phyloP scores from a whole-genome alignment of 352 stramenopile genomes.

The Phytophthora capsici region DNA sequence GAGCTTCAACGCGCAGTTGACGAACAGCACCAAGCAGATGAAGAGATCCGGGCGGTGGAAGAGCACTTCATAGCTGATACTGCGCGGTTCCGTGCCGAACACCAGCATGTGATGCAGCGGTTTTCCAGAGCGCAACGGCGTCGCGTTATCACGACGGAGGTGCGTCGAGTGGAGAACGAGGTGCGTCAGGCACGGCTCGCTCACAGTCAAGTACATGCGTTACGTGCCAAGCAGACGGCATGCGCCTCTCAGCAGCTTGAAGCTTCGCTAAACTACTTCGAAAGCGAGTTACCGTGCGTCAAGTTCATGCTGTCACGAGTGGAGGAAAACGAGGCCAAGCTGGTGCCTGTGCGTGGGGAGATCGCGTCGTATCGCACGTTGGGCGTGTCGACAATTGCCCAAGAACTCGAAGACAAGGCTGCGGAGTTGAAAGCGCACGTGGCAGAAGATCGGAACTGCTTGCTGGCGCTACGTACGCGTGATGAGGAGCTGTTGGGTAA shows the following conservation, averaged over 20 bases:
- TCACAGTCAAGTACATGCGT: slow-evolving; percentile 48
- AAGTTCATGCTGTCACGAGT: slow-evolving; percentile 83
- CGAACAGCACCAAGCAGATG: slow-evolving; percentile 50
- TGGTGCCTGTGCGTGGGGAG: slow-evolving; percentile 50
- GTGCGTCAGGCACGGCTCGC: slow-evolving; percentile 46
- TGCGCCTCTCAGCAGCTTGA: slow-evolving; percentile 71
- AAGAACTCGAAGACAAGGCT: slow-evolving; percentile 60
- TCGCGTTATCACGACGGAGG: slow-evolving; percentile 44
- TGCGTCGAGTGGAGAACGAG: slow-evolving; percentile 42
- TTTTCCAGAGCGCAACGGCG: slow-evolving; percentile 46
- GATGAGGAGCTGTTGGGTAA: slow-evolving; percentile 57
- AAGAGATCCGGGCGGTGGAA: slow-evolving; percentile 55
- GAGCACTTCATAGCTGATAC: slow-evolving; percentile 54
- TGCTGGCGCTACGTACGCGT: slow-evolving; percentile 51
- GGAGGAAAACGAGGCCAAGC: slow-evolving; percentile 47
- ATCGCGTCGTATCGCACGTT: slow-evolving; percentile 58
- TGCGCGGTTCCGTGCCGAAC: slow-evolving; percentile 50
- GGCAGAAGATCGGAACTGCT: slow-evolving; percentile 55
- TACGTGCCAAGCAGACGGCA: slow-evolving; percentile 53
- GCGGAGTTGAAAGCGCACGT: slow-evolving; percentile 44
- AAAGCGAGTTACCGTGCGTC: slow-evolving; percentile 75
- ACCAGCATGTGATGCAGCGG: slow-evolving; percentile 51
- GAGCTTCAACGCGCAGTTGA: slow-evolving; percentile 52
- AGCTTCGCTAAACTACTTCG: slow-evolving; percentile 73
- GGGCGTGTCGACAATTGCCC: slow-evolving; percentile 55